Conservation (phyloP, 202 grass and related monocot genomes). For the Zizania palustris region DNA sequence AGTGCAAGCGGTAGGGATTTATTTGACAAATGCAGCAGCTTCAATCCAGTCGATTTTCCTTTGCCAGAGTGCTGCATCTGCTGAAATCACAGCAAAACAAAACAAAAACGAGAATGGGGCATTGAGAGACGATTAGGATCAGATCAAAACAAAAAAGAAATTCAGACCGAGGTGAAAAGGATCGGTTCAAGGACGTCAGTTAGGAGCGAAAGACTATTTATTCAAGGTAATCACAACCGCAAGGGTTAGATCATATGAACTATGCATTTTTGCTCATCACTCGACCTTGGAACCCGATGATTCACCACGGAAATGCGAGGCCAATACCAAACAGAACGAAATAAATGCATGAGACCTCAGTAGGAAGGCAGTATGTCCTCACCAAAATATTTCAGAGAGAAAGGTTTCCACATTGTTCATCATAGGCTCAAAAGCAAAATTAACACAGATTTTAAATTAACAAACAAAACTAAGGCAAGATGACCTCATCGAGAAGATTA, state of each 20-base stretch:
- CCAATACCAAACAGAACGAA: not conserved
- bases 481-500: slow-evolving; percentile 90
- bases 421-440: not conserved
- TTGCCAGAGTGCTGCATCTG: too few species aligned
- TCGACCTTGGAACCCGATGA: not conserved
- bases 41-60: too few species aligned
- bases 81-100: too few species aligned
- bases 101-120: too few species aligned
- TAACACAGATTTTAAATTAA: not conserved
- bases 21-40: too few species aligned
- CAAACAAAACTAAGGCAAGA: rapidly evolving
- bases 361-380: slow-evolving; percentile 82
- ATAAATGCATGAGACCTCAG: slow-evolving; percentile 32
- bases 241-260: slow-evolving; percentile 57
- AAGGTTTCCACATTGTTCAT: slow-evolving; percentile 40
- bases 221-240: slow-evolving; percentile 54
- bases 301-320: too few species aligned
- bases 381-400: slow-evolving; percentile 41
- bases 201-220: slow-evolving; percentile 70
- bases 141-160: too few species aligned
- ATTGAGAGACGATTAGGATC: too few species aligned
- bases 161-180: not conserved
- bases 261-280: slow-evolving; percentile 59
- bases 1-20: too few species aligned
- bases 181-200: slow-evolving; percentile 31